Conservation (phyloP, 225 moss, liverwort and hornwort genomes). For the Pleurozium schreberi region DNA sequence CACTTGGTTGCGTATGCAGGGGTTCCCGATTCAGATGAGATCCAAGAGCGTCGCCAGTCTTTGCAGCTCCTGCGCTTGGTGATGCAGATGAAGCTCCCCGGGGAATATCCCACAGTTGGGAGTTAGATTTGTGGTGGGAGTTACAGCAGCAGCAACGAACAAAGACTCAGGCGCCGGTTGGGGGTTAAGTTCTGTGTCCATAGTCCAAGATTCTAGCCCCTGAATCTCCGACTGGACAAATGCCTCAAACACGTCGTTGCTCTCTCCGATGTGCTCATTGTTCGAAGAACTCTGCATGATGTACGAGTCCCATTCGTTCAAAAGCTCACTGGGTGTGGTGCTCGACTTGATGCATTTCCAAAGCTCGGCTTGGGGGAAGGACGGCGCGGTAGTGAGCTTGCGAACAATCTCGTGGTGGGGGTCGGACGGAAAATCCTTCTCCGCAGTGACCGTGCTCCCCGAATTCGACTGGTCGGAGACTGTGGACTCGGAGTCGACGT, state of each 20-base stretch:
- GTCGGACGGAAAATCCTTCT: neutral
- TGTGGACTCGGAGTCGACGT: neutral
- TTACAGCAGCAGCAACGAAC: neutral
- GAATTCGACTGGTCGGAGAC: conserved; percentile 1
- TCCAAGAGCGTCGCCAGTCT: conserved; percentile 19
- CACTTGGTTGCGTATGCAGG: neutral
- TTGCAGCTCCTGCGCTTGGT: conserved; percentile 19
- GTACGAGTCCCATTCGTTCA: conserved; percentile 17
- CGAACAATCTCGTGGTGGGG: neutral
- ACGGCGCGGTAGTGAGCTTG: conserved; percentile 6
- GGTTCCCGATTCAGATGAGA: neutral
- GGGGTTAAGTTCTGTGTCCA: neutral
- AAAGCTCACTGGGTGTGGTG: neutral
- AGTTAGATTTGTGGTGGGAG: neutral
- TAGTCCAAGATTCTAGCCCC: neutral
- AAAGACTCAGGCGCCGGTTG: neutral
- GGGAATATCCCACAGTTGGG: neutral
- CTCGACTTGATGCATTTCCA: conserved; percentile 16
- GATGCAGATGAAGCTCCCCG: neutral
- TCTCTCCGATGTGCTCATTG: neutral
- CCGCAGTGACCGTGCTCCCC: conserved; percentile 24
- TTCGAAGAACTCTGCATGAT: neutral
- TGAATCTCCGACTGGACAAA: neutral
- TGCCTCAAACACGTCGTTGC: neutral
- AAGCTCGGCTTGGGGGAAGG: conserved; percentile 22